phyloP scores from a whole-genome alignment of 495 filamentous ascomycete species.

The Penicillium goetzii region DNA sequence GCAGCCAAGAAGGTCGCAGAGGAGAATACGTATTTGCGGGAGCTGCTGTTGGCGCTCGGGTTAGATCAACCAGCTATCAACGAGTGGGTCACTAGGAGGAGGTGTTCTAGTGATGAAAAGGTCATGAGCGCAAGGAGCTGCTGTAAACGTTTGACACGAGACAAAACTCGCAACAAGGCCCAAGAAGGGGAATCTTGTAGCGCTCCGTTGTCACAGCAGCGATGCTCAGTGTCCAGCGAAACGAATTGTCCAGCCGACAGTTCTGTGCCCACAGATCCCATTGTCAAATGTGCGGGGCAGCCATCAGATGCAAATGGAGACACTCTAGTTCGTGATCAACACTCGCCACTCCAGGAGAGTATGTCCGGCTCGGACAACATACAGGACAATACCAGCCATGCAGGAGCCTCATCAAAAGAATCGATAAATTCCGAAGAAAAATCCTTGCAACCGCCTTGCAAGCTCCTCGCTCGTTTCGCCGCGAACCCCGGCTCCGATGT shows the following conservation, averaged over 20 bases:
- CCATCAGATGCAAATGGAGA: background rate
- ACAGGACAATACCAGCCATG: background rate
- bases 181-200: background rate
- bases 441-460: background rate
- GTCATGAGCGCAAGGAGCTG: background rate
- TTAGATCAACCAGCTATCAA: background rate
- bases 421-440: no score
- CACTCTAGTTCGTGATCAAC: background rate
- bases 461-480: background rate
- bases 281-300: background rate
- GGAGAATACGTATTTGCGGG: background rate
- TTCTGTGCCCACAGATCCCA: background rate
- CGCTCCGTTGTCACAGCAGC: background rate
- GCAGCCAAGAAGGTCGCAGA: slow-evolving; percentile 1
- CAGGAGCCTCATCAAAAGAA: background rate
- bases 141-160: background rate
- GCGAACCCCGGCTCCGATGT: background rate
- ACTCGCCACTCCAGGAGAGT: background rate
- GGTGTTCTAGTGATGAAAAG: background rate
- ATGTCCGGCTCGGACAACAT: background rate
- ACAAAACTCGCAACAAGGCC: background rate
- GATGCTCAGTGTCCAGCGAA: background rate
- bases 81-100: background rate
- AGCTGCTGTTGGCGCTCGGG: background rate
- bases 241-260: background rate